Base-by-base conservation (phyloP, 2,329 filamentous ascomycete species). In the Exophiala viscosa region DNA sequence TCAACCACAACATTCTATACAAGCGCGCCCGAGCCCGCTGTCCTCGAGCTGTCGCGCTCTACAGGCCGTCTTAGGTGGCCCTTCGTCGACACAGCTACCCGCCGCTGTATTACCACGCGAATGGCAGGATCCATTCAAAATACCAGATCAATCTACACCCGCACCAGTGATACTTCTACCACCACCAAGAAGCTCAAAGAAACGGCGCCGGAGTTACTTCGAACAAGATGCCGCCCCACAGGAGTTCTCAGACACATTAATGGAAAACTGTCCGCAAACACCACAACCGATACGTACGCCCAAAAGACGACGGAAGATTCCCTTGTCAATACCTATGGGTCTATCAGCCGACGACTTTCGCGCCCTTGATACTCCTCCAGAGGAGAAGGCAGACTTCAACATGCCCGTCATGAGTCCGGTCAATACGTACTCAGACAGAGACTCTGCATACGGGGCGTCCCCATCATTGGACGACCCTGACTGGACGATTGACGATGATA, bases 311-410 rank as follows among this genome's bases (percentile, higher is more conserved):
- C 67, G 73, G 14, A 66, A 70, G 18, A 61, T 68, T 9, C 74
- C 74, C 1, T 68, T 69, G 33, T 64, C 73, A n/a, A 60, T 77
- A 32, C 74, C 74, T 0, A 62, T 74, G 3, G 73, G 74, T 14
- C 63, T 77, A 7, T 67, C 67, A 7, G 66, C 64, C 10, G 65
- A 69, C 14, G 74, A 76, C 54, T 76, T 76, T 54, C 70, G 71
- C 51, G 69, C 71, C 3, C 65, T 75, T 8, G 63, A 69, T 36
- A 55, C 56, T 23, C 59, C 58, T 36, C 41, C 45, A 15, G 48
- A 50, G 48, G 63, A 67, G 31, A 54, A 67, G 41, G 39, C 48
- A 35, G 42, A 43, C 14, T 43, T 54, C 14, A 45, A 54, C 34
- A 55, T 57, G 52, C 53, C 54, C 18, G 44, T 45, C 14, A 50